These are phyloP conservation scores for Tuber brumale DNA, from an alignment of 495 filamentous ascomycete species.

Conservation along the genomic window DNA sequence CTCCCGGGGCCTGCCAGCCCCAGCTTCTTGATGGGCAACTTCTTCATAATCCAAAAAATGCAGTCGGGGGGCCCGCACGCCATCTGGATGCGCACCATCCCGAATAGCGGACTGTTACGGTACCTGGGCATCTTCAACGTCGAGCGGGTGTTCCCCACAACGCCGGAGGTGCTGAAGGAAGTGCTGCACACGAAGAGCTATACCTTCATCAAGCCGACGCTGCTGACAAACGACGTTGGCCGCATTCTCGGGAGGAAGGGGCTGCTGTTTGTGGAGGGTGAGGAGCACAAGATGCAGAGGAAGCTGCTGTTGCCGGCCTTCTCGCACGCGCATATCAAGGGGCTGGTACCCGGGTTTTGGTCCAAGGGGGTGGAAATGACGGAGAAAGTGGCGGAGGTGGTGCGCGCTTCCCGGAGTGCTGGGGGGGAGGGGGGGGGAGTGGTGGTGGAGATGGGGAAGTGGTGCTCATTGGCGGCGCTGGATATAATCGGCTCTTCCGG, in stretches of 20 bases:
- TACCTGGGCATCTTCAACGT: constrained; percentile 63
- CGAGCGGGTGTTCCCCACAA: constrained; percentile 62
- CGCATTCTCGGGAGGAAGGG: constrained; percentile 73
- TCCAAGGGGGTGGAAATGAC: constrained; percentile 48
- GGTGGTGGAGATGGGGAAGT: constrained; percentile 27
- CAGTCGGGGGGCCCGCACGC: constrained; percentile 25
- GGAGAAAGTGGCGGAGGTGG: neutral
- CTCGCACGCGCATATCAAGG: constrained; percentile 74
- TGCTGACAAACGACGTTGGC: constrained; percentile 53
- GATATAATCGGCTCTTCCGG: constrained; percentile 66
- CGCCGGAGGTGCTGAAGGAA: constrained; percentile 61
- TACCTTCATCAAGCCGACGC: constrained; percentile 66
- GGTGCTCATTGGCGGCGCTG: constrained; percentile 61
- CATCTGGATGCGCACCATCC: constrained; percentile 57
- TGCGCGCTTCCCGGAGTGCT: constrained; percentile 46
- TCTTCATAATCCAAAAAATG: constrained; percentile 8
- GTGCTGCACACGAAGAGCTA: constrained; percentile 62
- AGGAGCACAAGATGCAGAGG: constrained; percentile 65
- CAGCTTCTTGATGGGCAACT: constrained; percentile 29
- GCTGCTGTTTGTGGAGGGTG: no score
- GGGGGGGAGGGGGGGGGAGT: constrained; percentile 40
- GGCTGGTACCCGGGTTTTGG: constrained; percentile 70
- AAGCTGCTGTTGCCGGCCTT: constrained; percentile 81
- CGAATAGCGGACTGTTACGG: constrained; percentile 81
- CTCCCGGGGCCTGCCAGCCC: constrained; percentile 53